These are phyloP conservation scores for Monosporascus sp. DNA, from an alignment of 2,329 filamentous ascomycete genomes.

Conservation along the genomic window DNA sequence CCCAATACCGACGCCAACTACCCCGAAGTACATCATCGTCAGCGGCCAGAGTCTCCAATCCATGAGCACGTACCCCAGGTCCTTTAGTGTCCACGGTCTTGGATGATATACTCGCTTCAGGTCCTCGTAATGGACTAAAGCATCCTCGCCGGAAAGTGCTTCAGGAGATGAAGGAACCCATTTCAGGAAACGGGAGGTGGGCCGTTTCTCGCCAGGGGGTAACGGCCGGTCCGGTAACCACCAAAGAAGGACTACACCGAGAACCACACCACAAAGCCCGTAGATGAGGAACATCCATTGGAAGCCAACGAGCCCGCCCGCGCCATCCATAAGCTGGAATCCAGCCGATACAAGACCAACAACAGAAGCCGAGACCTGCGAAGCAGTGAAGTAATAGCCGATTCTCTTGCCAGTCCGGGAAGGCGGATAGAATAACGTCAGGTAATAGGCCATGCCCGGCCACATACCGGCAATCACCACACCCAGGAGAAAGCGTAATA, in stretches of 20 bases:
- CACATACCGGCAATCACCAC: conserved; percentile 91
- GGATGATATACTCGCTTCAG: conserved; percentile 75
- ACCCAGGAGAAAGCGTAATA: conserved; percentile 80
- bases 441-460: conserved; percentile 91
- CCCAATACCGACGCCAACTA: conserved; percentile 87
- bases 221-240: conserved; percentile 85
- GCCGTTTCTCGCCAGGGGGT: conserved; percentile 60
- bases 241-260: conserved; percentile 74
- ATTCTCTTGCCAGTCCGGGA: conserved; percentile 83
- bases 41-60: conserved; percentile 90
- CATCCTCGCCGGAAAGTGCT: conserved; percentile 71
- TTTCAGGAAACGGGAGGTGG: conserved; percentile 47
- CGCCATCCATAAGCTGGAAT: conserved; percentile 85
- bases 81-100: conserved; percentile 65
- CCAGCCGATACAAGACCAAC: conserved; percentile 86
- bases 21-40: conserved; percentile 88
- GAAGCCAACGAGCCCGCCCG: conserved; percentile 71
- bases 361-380: conserved; percentile 83
- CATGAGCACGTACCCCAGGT: conserved; percentile 65
- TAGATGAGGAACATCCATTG: conserved; percentile 93
- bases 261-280: conserved; percentile 66
- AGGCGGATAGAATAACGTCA: conserved; percentile 88
- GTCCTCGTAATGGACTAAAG: conserved; percentile 76
- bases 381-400: conserved; percentile 82
- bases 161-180: conserved; percentile 68